phyloP scores from a whole-genome alignment of 1,139 yeast genomes.

The Kurtzmaniella quercitrusa region DNA sequence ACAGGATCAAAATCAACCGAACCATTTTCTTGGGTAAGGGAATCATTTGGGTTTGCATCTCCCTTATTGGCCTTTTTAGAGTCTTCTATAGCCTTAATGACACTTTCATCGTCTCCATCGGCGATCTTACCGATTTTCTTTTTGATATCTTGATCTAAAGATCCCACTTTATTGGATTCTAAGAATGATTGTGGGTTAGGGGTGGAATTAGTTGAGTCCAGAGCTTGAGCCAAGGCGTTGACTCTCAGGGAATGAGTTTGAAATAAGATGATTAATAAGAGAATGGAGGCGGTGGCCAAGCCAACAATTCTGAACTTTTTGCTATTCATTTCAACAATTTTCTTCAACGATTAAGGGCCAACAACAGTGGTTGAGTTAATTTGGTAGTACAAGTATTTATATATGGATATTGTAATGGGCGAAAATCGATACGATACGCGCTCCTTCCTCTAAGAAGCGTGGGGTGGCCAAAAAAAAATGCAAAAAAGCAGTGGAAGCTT shows the following conservation, averaged over 20 bases:
- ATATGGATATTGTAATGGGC: too few species aligned
- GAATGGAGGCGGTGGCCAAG: slow-evolving; percentile 13
- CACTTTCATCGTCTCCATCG: slow-evolving; percentile 4
- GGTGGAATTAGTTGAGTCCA: neutral
- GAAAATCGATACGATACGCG: too few species aligned
- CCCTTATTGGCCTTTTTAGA: slow-evolving; percentile 1
- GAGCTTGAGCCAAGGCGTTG: neutral
- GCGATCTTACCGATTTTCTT: neutral
- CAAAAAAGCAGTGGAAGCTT: too few species aligned
- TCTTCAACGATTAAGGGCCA: too few species aligned
- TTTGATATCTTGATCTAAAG: neutral
- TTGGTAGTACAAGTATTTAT: too few species aligned
- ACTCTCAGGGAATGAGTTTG: slow-evolving; percentile 7
- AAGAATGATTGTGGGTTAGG: neutral
- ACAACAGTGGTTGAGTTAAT: neutral
- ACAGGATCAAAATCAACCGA: slow-evolving; percentile 50
- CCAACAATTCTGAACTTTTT: slow-evolving; percentile 18
- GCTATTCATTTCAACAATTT: slow-evolving; percentile 12
- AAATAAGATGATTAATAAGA: slow-evolving; percentile 15
- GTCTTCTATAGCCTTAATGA: slow-evolving; percentile 2
- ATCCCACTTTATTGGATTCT: neutral
- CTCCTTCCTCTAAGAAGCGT: too few species aligned
- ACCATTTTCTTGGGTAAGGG: slow-evolving; percentile 1
- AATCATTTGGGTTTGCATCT: slow-evolving; percentile 3
- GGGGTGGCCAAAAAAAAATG: too few species aligned